Conservation (phyloP, 768 basidiomycete species). For the Kwoniella heveanensis region DNA sequence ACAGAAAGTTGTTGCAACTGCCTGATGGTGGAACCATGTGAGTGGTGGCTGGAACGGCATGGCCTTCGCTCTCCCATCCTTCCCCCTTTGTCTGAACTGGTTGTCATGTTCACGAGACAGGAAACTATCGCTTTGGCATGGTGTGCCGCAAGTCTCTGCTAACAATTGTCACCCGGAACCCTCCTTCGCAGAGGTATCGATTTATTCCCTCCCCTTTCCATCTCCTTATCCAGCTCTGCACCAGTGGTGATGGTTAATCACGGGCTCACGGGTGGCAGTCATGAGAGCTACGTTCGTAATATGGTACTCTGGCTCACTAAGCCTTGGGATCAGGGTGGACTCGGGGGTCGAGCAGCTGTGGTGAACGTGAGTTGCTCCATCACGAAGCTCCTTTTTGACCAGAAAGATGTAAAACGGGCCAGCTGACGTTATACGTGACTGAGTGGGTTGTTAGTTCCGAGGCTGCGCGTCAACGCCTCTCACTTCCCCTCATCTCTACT, state of each 20-base stretch:
- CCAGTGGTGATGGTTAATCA: constrained; percentile 60
- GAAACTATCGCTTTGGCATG: too few relatives aligned
- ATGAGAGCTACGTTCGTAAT: constrained; percentile 82
- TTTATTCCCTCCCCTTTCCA: constrained; percentile 37
- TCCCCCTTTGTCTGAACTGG: too few relatives aligned
- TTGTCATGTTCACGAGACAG: too few relatives aligned
- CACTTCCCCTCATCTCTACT: constrained; percentile 72
- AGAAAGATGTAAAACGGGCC: too few relatives aligned
- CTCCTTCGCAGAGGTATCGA: constrained; percentile 49
- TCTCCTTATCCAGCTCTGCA: constrained; percentile 55
- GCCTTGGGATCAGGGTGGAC: constrained; percentile 70
- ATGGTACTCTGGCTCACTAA: constrained; percentile 71
- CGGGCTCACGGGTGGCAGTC: constrained; percentile 63
- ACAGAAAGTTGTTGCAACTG: constrained; percentile 50
- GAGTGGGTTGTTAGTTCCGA: constrained; percentile 15
- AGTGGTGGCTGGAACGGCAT: too few relatives aligned
- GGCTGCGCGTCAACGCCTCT: constrained; percentile 72
- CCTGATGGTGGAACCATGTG: constrained; percentile 57
- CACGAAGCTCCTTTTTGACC: too few relatives aligned
- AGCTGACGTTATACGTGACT: too few relatives aligned
- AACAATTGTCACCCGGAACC: too few relatives aligned
- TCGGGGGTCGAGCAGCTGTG: constrained; percentile 85
- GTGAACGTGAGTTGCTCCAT: constrained; percentile 80
- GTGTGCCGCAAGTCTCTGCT: too few relatives aligned
- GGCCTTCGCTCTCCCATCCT: too few relatives aligned